Evolutionary conservation across 371 early-diverging fungal genomes (phyloP).

Genomic region (Zychaea mexicana): DNA sequence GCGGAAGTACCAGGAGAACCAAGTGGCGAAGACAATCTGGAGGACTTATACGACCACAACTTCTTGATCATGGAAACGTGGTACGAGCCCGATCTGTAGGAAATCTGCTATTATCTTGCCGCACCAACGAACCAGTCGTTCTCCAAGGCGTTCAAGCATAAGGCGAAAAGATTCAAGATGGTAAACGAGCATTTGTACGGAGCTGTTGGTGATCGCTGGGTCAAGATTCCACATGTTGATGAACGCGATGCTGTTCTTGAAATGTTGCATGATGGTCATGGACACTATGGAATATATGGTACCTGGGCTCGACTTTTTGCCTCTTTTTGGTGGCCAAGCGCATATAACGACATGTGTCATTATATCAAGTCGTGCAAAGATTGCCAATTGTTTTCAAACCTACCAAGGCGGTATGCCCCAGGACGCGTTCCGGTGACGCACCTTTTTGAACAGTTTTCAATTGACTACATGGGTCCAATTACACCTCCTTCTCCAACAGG

Average conservation of each 20-base stretch:
- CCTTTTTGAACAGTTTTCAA: constrained; percentile 8
- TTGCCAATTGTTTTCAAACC: not conserved
- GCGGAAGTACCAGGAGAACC: not conserved
- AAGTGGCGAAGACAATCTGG: not conserved
- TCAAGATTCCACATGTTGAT: not conserved
- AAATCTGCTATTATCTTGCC: not conserved
- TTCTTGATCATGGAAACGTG: not conserved
- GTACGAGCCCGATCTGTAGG: not conserved
- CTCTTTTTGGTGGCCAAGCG: constrained; percentile 10
- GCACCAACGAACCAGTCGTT: not conserved
- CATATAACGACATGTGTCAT: not conserved
- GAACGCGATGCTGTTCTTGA: not conserved
- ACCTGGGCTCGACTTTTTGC: constrained; percentile 4
- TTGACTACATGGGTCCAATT: constrained; percentile 14
- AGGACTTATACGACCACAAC: not conserved
- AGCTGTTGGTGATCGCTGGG: not conserved
- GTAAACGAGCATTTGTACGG: not conserved
- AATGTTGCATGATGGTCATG: constrained; percentile 13
- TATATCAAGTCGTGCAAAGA: not conserved
- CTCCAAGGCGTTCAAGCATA: not conserved
- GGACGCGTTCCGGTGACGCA: not conserved
- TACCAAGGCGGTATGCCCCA: not conserved
- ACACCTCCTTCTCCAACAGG: not conserved
- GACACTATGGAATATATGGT: constrained; percentile 5
- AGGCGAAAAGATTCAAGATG: not conserved